Evolutionary conservation across 106 monocot species (phyloP).

Genomic region (Platanthera zijinensis): DNA sequence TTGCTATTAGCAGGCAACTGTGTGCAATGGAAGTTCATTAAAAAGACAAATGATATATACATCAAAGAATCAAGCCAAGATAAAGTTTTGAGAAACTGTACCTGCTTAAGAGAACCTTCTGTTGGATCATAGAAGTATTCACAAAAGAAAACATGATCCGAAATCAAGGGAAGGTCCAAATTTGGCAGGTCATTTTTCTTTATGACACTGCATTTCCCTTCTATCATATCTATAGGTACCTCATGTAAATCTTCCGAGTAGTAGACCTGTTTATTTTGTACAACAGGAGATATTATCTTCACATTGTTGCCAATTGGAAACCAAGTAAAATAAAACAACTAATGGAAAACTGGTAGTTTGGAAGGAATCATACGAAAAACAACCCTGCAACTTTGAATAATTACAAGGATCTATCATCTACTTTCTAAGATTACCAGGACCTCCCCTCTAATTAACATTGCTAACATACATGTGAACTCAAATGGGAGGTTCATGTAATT

Average conservation of each 20-base stretch:
- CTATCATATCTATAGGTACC: constrained; percentile 59
- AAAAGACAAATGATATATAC: not conserved
- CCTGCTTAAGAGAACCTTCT: constrained; percentile 84
- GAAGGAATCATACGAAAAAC: not conserved
- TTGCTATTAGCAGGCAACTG: constrained; percentile 75
- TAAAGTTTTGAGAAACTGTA: constrained; percentile 7
- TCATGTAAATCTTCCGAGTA: constrained; percentile 64
- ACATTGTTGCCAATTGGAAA: not conserved
- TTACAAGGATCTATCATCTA: no score
- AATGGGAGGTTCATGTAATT: no score
- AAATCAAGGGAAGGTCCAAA: constrained; percentile 49
- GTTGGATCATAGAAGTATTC: constrained; percentile 65
- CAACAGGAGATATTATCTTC: not conserved
- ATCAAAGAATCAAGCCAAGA: not conserved
- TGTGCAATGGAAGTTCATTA: constrained; percentile 8
- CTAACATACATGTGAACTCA: no score
- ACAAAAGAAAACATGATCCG: constrained; percentile 85
- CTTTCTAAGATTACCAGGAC: no score
- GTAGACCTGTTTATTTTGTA: constrained; percentile 45
- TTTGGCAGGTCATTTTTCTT: constrained; percentile 55
- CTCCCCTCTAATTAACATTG: no score
- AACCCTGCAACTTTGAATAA: no score
- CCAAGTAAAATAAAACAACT: not conserved
- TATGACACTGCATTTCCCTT: constrained; percentile 77
- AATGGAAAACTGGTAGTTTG: not conserved